phyloP scores from a whole-genome alignment of 129 eudicot genomes.

The Centrapalus pauciflorus region DNA sequence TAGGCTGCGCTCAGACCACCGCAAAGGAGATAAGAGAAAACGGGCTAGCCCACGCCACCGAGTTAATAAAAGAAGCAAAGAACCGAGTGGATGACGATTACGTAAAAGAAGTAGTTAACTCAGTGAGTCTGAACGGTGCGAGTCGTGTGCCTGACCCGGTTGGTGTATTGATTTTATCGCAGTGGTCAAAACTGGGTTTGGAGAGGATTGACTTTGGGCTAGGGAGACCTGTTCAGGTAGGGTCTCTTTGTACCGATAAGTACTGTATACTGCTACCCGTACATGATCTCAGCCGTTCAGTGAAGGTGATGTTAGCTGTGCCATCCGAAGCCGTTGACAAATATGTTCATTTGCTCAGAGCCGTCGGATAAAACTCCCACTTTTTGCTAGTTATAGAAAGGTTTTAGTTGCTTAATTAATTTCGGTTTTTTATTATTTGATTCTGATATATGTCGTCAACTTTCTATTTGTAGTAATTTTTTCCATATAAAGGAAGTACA shows the following conservation, averaged over 20 bases:
- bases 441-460: slow-evolving; percentile 31
- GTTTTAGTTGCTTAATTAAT: background rate
- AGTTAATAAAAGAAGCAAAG: slow-evolving; percentile 51
- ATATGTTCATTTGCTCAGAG: slow-evolving; percentile 36
- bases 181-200: slow-evolving; percentile 84
- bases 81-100: slow-evolving; percentile 55
- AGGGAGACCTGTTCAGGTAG: slow-evolving; percentile 68
- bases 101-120: slow-evolving; percentile 58
- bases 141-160: slow-evolving; percentile 57
- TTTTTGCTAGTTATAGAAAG: background rate
- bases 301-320: slow-evolving; percentile 68
- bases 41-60: slow-evolving; percentile 37
- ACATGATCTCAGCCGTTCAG: slow-evolving; percentile 36
- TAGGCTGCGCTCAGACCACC: slow-evolving; percentile 56
- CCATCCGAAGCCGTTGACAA: slow-evolving; percentile 55
- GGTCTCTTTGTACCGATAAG: slow-evolving; percentile 62
- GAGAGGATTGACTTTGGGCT: slow-evolving; percentile 76
- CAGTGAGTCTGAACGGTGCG: slow-evolving; percentile 42
- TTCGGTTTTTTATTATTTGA: slow-evolving; percentile 5
- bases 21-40: slow-evolving; percentile 35
- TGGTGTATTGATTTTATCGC: slow-evolving; percentile 65
- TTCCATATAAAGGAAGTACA: background rate
- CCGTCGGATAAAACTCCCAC: slow-evolving; percentile 20
- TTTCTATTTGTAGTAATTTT: background rate
- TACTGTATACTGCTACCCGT: slow-evolving; percentile 71